Conservation (phyloP, 78 protist genomes). For the Dictyostelium brefeldianum region DNA sequence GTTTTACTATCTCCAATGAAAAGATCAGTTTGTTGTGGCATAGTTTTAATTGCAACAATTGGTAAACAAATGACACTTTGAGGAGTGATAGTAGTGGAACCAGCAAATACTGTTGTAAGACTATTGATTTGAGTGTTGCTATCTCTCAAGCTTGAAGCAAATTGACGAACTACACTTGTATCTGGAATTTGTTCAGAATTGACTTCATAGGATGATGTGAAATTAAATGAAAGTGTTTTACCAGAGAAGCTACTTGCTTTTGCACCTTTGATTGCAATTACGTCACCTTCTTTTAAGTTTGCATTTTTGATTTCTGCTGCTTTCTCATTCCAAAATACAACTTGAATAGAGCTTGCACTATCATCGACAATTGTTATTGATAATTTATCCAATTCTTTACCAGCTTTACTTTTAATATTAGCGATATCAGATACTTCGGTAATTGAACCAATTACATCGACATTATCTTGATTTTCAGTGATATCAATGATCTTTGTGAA, state of each 20-base stretch:
- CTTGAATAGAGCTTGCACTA: not conserved
- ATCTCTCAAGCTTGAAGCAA: too few species aligned
- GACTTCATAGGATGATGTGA: not conserved
- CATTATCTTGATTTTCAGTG: not conserved
- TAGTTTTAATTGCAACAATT: not conserved
- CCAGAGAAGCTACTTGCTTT: not conserved
- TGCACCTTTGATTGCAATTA: constrained; percentile 24
- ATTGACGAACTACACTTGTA: not conserved
- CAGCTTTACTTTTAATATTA: not conserved
- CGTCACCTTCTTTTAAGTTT: constrained; percentile 1
- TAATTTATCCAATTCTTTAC: not conserved
- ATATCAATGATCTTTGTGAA: not conserved
- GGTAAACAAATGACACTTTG: not conserved
- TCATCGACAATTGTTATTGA: not conserved
- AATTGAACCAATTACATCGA: constrained; percentile 26
- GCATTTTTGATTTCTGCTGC: not conserved
- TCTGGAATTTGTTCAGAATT: not conserved
- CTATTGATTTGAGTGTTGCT: not conserved
- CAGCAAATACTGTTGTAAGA: not conserved
- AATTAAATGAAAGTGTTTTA: not conserved
- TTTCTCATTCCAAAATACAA: constrained; percentile 5
- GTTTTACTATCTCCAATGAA: not conserved
- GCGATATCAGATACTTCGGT: not conserved
- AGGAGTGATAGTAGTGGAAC: not conserved
- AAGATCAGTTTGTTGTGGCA: not conserved